Conservation (phyloP, 1,284 basidiomycete species). For the Cerioporus squamosus region DNA sequence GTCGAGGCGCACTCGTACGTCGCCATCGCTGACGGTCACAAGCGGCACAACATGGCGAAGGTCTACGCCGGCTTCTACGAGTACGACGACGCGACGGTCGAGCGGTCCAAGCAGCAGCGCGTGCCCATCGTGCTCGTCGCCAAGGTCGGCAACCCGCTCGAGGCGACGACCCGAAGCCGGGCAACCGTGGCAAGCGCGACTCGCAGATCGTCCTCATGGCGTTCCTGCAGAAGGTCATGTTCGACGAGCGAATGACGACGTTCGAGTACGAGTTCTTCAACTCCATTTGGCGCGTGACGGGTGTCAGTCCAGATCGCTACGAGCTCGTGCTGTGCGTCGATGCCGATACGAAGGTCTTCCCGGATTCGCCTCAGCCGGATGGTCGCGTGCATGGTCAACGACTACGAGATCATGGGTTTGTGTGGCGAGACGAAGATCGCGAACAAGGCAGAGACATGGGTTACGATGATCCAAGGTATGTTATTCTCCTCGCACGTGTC, state of each 20-base stretch:
- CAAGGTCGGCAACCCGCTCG: slow-evolving; percentile 92
- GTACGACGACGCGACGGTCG: slow-evolving; percentile 93
- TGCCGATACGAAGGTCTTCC: slow-evolving; percentile 98
- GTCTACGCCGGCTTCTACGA: slow-evolving; percentile 98
- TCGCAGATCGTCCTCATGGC: slow-evolving; percentile 97
- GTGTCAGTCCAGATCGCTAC: slow-evolving; percentile 95
- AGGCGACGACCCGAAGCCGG: slow-evolving; percentile 91
- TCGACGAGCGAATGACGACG: slow-evolving; percentile 99
- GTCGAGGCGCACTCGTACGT: slow-evolving; percentile 97
- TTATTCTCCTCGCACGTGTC: slow-evolving; percentile 17
- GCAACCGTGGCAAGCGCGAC: slow-evolving; percentile 98
- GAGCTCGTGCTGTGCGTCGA: slow-evolving; percentile 97
- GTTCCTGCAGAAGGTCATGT: slow-evolving; percentile 99
- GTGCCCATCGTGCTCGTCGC: slow-evolving; percentile 96
- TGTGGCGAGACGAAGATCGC: slow-evolving; percentile 99
- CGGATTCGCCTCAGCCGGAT: slow-evolving; percentile 91
- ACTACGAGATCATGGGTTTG: slow-evolving; percentile 97
- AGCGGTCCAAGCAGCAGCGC: slow-evolving; percentile 94
- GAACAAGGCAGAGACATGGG: slow-evolving; percentile 97
- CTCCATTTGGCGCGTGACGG: slow-evolving; percentile 92
- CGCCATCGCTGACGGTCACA: slow-evolving; percentile 98
- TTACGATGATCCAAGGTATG: slow-evolving; percentile 98
- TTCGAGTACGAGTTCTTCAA: slow-evolving; percentile 99
- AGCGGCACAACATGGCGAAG: slow-evolving; percentile 99
- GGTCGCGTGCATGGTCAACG: slow-evolving; percentile 94